Base-by-base conservation (phyloP, 2,329 filamentous ascomycete genomes). In the Alternaria brassicae region DNA sequence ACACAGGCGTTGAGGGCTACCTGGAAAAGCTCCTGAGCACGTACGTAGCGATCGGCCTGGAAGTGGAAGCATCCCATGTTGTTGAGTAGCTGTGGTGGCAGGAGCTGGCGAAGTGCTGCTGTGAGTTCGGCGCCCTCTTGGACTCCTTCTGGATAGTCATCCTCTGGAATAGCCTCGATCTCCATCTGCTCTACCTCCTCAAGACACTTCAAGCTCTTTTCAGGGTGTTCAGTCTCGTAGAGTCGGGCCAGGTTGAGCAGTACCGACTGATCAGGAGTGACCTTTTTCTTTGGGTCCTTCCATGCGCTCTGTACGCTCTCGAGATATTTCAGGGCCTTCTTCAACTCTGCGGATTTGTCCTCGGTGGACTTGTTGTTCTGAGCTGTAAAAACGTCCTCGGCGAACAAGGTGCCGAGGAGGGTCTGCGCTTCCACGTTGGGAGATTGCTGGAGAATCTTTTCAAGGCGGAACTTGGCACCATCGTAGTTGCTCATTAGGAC, bases 51-150 rank as follows among this genome's bases (percentile, higher is more conserved):
- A 70, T 96, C 93, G 2, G 88, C 85, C 74, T 97, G 93, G 67
- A 92, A 97, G 68, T 96, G 88, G 79, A 98, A 98, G 78, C 93
- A 97, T 5, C 92, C 95, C 75, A 98, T 96, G 76, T 99, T 99
- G 83, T 98, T 99, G 41, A 99, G 85, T 2, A 98, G 84, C 72
- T 97, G 93, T 4, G 95, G 95, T 1, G 93, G 91, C 1, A 99
- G 82, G 58, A 90, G 84, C 73, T 93, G 91, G 53, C 93, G 89
- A 27, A 96, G 83, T 15, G 84, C 83, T 21, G 82, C 81, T 55
- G 86, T 85, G 56, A 86, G 79, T 28, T 86, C 84, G 3, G 82
- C 44, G 34, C 74, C 71, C 39, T 73, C 70, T 36, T 77, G 75
- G 15, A 77, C 53, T 23, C 66, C 84, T 58, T 90, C 86, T 53